A percentile compares a stretch with the other conserved stretches of the same genome.
These are phyloP conservation scores for Nectriaceae sp. DNA, from an alignment of 2,329 filamentous ascomycete species.

Conservation along the genomic window DNA sequence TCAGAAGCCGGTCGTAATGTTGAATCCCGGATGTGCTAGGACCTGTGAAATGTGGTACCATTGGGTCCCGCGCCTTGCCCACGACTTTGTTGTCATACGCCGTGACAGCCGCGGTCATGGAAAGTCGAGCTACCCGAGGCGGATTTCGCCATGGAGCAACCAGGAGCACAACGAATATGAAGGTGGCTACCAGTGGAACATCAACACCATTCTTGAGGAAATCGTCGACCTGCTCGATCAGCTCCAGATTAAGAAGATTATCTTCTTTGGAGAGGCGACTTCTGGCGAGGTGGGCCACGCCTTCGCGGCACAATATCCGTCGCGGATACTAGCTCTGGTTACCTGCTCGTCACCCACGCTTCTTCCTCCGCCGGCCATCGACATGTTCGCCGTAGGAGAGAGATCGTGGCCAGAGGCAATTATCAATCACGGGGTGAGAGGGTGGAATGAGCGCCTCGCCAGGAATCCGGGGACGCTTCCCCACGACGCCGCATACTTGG, in stretches of 20 bases:
- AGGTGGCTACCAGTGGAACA: background rate
- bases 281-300: background rate
- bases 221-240: constrained; percentile 4
- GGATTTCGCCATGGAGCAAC: constrained; percentile 1
- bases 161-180: no score
- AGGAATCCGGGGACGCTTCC: background rate
- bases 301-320: constrained; percentile 1
- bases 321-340: background rate
- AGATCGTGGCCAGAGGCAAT: background rate
- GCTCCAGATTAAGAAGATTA: background rate
- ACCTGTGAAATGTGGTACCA: background rate
- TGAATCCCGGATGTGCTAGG: background rate
- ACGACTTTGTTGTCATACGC: background rate
- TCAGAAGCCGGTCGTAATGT: background rate
- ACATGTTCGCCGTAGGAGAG: background rate
- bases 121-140: background rate
- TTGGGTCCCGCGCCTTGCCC: constrained; percentile 2
- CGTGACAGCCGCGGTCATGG: constrained; percentile 1
- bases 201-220: constrained; percentile 1
- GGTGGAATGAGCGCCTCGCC: background rate
- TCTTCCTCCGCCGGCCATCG: background rate
- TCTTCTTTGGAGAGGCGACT: constrained; percentile 1
- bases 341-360: constrained; percentile 1
- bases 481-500: background rate
- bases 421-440: background rate